Evolutionary conservation across 2,329 filamentous ascomycete species (phyloP).

Genomic region (Talaromyces rugulosus): DNA sequence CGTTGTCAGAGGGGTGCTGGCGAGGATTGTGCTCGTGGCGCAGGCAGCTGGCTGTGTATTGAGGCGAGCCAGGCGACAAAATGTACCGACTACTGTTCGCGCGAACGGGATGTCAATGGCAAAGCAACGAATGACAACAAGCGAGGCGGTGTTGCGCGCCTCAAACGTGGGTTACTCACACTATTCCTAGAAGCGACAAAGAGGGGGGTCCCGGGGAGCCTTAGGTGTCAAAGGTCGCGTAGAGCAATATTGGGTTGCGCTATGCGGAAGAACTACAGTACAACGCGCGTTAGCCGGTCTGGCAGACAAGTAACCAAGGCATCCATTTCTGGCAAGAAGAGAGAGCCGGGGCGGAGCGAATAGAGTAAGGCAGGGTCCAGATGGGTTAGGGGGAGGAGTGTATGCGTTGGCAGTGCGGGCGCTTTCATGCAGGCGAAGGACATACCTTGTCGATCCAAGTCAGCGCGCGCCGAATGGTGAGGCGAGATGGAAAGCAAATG

Average conservation of each 20-base stretch:
- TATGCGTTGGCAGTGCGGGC: constrained; percentile 38
- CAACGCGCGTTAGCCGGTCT: constrained; percentile 8
- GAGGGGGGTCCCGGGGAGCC: neutral
- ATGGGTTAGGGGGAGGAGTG: constrained; percentile 28
- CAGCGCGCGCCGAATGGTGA: constrained; percentile 16
- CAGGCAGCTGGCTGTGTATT: constrained; percentile 20
- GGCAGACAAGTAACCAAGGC: constrained; percentile 3
- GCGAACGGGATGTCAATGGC: neutral
- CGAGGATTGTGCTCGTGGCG: constrained; percentile 23
- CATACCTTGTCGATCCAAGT: constrained; percentile 34
- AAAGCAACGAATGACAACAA: constrained; percentile 13
- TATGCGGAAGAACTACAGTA: neutral
- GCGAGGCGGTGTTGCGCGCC: constrained; percentile 26
- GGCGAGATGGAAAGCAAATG: constrained; percentile 14
- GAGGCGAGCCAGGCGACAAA: constrained; percentile 21
- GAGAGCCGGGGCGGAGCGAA: constrained; percentile 17
- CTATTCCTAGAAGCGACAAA: constrained; percentile 10
- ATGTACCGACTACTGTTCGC: neutral
- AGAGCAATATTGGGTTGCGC: neutral
- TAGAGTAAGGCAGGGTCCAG: constrained; percentile 16
- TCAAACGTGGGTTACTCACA: constrained; percentile 15
- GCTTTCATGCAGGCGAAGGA: constrained; percentile 27
- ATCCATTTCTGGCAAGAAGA: constrained; percentile 1
- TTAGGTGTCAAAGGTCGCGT: constrained; percentile 6
- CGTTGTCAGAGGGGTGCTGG: constrained; percentile 36